phyloP scores from a whole-genome alignment of 108 stramenopile species.

The Pseudonitzschia multiseries region DNA sequence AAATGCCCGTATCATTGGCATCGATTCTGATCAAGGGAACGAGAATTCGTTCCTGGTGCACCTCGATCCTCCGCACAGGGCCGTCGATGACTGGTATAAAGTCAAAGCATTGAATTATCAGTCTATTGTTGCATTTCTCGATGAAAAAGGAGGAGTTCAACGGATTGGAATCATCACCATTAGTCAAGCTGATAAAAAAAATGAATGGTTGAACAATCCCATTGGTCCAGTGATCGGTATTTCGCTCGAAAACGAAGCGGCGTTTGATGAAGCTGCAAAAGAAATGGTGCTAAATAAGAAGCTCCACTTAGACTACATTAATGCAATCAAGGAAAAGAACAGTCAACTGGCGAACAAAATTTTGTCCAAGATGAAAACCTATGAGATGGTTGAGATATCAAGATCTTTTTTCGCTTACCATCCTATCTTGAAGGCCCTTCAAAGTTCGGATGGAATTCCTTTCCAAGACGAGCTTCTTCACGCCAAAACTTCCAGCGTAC shows the following conservation, averaged over 20 bases:
- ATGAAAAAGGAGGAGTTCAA: constrained; percentile 12
- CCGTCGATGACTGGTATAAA: constrained; percentile 29
- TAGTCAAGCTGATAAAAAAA: constrained; percentile 9
- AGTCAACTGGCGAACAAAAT: neutral
- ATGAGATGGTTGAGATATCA: constrained; percentile 50
- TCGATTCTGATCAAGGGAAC: constrained; percentile 29
- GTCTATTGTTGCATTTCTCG: constrained; percentile 39
- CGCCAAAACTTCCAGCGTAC: neutral
- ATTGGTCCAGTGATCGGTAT: constrained; percentile 42
- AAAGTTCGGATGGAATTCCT: constrained; percentile 35
- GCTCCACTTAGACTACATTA: neutral
- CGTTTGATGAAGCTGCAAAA: constrained; percentile 17
- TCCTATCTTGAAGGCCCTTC: constrained; percentile 42
- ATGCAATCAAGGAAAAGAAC: constrained; percentile 8
- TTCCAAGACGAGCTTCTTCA: constrained; percentile 32
- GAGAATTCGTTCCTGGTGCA: constrained; percentile 34
- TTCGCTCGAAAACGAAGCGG: constrained; percentile 23
- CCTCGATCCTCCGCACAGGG: constrained; percentile 27
- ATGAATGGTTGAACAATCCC: constrained; percentile 33
- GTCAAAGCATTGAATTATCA: constrained; percentile 30
- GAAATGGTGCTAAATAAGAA: constrained; percentile 27
- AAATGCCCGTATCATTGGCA: constrained; percentile 49
- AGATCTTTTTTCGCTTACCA: constrained; percentile 51
- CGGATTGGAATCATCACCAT: constrained; percentile 37
- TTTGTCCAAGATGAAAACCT: constrained; percentile 31